These are phyloP conservation scores for Cyberlindnera americana DNA, from an alignment of 805 yeast species.

Conservation along the genomic window DNA sequence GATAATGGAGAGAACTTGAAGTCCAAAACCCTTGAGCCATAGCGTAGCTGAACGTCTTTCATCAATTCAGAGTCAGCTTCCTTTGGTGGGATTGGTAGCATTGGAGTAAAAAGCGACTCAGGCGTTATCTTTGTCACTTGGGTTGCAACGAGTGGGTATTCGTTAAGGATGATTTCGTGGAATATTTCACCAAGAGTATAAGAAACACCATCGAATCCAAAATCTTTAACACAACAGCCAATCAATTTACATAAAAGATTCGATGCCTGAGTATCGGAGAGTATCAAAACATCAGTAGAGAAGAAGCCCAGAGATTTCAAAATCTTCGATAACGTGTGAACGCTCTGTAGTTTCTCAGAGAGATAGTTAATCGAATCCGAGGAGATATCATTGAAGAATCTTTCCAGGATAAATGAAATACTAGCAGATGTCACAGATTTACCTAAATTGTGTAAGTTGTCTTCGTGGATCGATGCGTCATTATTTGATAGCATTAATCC, in stretches of 20 bases:
- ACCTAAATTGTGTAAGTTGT: conserved; percentile 57
- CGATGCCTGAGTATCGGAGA: conserved; percentile 50
- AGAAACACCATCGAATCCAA: conserved; percentile 71
- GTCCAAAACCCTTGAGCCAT: conserved; percentile 51
- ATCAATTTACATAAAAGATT: conserved; percentile 54
- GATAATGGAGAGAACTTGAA: conserved; percentile 62
- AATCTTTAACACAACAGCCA: conserved; percentile 74
- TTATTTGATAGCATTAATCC: conserved; percentile 46
- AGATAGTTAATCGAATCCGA: conserved; percentile 53
- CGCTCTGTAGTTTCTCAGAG: conserved; percentile 40
- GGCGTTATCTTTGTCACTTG: conserved; percentile 28
- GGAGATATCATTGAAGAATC: conserved; percentile 52
- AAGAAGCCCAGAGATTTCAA: conserved; percentile 39
- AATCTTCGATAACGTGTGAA: conserved; percentile 32
- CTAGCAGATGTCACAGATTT: conserved; percentile 50
- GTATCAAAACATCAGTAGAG: conserved; percentile 23
- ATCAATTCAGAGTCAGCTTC: conserved; percentile 33
- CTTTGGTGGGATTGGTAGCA: conserved; percentile 33
- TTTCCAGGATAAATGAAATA: conserved; percentile 59
- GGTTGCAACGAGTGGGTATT: conserved; percentile 62
- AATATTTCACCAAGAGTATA: conserved; percentile 65
- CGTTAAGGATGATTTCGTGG: conserved; percentile 54
- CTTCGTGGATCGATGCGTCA: conserved; percentile 28
- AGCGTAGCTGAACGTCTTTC: conserved; percentile 45
- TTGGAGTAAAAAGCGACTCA: conserved; percentile 24